These are phyloP conservation scores for Ceratobasidium sp. DNA, from an alignment of 1,284 basidiomycete genomes.

Conservation along the genomic window DNA sequence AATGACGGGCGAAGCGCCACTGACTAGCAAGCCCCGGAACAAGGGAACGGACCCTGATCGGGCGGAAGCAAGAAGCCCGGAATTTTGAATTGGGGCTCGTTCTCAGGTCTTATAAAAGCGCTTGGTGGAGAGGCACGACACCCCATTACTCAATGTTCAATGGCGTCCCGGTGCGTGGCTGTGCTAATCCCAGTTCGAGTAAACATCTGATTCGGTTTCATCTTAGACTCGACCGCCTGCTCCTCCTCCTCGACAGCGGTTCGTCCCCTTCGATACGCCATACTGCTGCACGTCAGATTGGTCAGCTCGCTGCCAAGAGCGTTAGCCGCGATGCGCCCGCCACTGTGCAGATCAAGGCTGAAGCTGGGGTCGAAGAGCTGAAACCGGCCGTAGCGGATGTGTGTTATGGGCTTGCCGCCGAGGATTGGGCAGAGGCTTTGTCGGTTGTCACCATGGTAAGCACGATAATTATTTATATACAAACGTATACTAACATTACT, in stretches of 20 bases:
- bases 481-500: background rate
- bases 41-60: background rate
- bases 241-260: conserved; percentile 91
- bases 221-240: conserved; percentile 90
- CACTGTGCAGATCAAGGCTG: conserved; percentile 58
- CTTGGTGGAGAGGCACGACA: conserved; percentile 17
- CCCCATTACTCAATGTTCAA: conserved; percentile 29
- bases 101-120: conserved; percentile 43
- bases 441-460: conserved; percentile 83
- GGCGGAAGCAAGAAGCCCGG: conserved; percentile 18
- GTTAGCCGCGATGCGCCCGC: conserved; percentile 74
- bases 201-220: conserved; percentile 26
- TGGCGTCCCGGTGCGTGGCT: conserved; percentile 46
- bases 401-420: conserved; percentile 65
- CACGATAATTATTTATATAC: conserved; percentile 16
- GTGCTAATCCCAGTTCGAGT: conserved; percentile 31
- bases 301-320: conserved; percentile 87
- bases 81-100: conserved; percentile 33
- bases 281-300: conserved; percentile 93
- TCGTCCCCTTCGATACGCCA: conserved; percentile 87
- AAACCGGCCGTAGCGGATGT: conserved; percentile 40
- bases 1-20: background rate
- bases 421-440: conserved; percentile 85
- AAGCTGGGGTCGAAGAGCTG: conserved; percentile 63
- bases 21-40: too few relatives aligned